These are phyloP conservation scores for Saksenaea oblongispora DNA, from an alignment of 371 early-diverging fungal genomes.

Conservation along the genomic window DNA sequence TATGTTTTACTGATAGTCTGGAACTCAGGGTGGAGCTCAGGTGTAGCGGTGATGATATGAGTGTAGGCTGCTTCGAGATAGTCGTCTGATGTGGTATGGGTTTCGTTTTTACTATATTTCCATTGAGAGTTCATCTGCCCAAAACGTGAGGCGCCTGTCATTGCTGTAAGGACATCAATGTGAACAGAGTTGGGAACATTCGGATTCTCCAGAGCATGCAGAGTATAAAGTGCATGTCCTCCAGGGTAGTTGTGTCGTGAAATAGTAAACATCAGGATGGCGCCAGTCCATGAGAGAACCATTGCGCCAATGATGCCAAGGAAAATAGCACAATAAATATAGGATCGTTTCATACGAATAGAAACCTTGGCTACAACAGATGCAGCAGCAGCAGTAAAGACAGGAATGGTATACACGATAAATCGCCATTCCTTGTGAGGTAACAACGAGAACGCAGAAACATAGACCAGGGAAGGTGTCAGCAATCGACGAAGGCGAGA, in stretches of 20 bases:
- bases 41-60: conserved; percentile 63
- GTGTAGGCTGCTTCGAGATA: conserved; percentile 62
- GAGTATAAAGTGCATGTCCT: conserved; percentile 69
- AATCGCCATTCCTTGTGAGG: conserved; percentile 98
- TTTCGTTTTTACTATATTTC: conserved; percentile 70
- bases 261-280: conserved; percentile 55
- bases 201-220: conserved; percentile 57
- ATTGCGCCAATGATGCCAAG: conserved; percentile 23
- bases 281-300: conserved; percentile 33
- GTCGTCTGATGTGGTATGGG: conserved; percentile 43
- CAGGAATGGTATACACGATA: conserved; percentile 84
- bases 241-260: conserved; percentile 91
- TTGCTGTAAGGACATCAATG: conserved; percentile 81
- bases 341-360: conserved; percentile 17
- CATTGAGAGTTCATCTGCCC: conserved; percentile 52
- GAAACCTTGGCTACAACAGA: conserved; percentile 40
- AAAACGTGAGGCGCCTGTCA: conserved; percentile 88
- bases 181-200: conserved; percentile 58
- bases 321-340: conserved; percentile 4
- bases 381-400: conserved; percentile 81
- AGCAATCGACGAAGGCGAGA: conserved; percentile 55
- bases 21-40: conserved; percentile 41
- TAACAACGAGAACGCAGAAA: conserved; percentile 70
- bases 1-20: conserved; percentile 37
- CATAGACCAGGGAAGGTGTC: conserved; percentile 58